Percentiles rank a stretch among this genome's conserved stretches.
Conservation (phyloP, 2,329 filamentous ascomycete genomes). For the Harringtonia aguacate region DNA sequence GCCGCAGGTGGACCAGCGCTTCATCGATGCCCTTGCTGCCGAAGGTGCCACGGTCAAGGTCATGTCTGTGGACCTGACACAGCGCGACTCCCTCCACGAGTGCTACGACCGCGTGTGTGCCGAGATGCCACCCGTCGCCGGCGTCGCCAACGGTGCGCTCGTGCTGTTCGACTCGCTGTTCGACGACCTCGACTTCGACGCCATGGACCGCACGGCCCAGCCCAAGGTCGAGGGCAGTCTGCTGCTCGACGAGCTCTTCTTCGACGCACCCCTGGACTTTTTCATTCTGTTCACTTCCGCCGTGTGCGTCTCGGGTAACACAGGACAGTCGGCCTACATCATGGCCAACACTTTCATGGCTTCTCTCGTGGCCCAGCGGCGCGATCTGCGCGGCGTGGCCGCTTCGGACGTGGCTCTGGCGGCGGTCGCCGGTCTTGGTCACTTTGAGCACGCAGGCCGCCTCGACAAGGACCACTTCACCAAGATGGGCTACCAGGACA, state of each 20-base stretch:
- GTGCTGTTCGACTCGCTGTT: no score
- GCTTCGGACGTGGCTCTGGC: conserved; percentile 30
- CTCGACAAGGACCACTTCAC: no score
- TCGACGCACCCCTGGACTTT: conserved; percentile 14
- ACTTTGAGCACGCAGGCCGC: neutral
- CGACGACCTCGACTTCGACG: neutral
- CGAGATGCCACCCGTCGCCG: no score
- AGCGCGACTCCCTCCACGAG: no score
- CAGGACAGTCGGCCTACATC: no score
- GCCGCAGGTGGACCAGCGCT: neutral
- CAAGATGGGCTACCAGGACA: no score
- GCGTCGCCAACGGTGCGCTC: no score
- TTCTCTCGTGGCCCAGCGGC: conserved; percentile 26
- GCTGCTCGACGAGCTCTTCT: conserved; percentile 13
- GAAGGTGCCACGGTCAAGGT: no score
- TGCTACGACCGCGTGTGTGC: no score
- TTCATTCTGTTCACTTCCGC: conserved; percentile 20
- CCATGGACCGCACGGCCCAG: no score
- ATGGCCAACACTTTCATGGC: conserved; percentile 28
- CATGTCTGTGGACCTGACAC: no score
- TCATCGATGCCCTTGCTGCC: neutral
- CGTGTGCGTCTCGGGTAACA: no score
- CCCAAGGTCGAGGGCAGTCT: neutral
- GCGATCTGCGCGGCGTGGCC: conserved; percentile 18
- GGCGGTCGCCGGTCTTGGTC: conserved; percentile 6